Conservation (phyloP, 768 basidiomycete species). For the Panaeolus papilionaceus region DNA sequence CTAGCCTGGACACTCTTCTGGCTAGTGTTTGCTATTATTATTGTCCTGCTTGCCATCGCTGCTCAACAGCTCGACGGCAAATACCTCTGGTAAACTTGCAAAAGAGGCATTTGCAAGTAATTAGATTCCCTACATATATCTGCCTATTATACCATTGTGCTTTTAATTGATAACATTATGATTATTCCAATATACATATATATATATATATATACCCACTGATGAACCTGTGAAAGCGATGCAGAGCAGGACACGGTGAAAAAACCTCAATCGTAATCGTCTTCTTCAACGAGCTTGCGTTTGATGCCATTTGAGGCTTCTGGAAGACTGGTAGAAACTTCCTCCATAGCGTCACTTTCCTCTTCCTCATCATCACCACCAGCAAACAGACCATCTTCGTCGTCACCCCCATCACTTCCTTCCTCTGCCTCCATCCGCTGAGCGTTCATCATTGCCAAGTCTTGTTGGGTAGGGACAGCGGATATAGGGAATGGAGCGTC, state of each 20-base stretch:
- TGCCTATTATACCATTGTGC: conserved; percentile 22
- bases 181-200: conserved; percentile 27
- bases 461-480: conserved; percentile 69
- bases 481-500: conserved; percentile 65
- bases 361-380: conserved; percentile 78
- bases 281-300: conserved; percentile 84
- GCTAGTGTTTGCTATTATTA: conserved; percentile 45
- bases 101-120: conserved; percentile 18
- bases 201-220: neutral
- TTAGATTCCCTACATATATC: conserved; percentile 20
- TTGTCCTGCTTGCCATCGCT: conserved; percentile 48
- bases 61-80: conserved; percentile 35
- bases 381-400: conserved; percentile 80
- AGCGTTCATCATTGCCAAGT: conserved; percentile 67
- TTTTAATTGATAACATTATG: conserved; percentile 21
- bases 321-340: conserved; percentile 60
- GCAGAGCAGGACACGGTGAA: conserved; percentile 15
- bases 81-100: conserved; percentile 22
- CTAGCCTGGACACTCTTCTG: conserved; percentile 47
- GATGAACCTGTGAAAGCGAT: conserved; percentile 10
- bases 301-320: conserved; percentile 69
- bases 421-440: conserved; percentile 55
- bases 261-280: conserved; percentile 69
- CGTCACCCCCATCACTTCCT: conserved; percentile 75
- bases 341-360: conserved; percentile 86